Conservation (phyloP, 805 yeast species). For the Ogataea saltuana region DNA sequence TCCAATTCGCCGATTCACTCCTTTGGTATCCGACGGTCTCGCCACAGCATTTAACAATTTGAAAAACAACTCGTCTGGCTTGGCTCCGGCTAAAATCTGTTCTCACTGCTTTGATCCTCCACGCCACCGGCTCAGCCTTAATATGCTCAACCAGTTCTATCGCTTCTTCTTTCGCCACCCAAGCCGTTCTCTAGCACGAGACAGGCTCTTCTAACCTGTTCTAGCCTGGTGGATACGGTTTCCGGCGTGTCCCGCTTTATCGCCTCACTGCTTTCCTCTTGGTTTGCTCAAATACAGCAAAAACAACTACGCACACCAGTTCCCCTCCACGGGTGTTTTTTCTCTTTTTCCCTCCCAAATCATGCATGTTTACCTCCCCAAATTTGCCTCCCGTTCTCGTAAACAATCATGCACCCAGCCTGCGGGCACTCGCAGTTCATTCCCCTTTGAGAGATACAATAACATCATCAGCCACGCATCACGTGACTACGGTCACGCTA, state of each 20-base stretch:
- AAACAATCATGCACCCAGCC: background rate
- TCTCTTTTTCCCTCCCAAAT: slow-evolving; percentile 1
- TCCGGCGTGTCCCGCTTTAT: no score
- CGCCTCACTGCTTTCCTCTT: no score
- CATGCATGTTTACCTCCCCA: slow-evolving; percentile 5
- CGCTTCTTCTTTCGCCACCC: background rate
- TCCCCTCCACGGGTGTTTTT: background rate
- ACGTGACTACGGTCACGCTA: background rate
- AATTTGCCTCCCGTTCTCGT: slow-evolving; percentile 1
- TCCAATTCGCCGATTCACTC: background rate
- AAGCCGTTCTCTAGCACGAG: no score
- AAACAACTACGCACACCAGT: background rate
- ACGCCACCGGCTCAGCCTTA: slow-evolving; percentile 9
- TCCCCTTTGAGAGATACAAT: slow-evolving; percentile 4
- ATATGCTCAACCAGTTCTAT: background rate
- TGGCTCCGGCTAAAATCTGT: no score
- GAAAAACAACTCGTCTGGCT: no score
- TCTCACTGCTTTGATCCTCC: background rate
- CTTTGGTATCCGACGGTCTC: no score
- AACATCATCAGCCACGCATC: slow-evolving; percentile 1
- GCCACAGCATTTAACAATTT: no score
- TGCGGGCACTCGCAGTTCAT: slow-evolving; percentile 4
- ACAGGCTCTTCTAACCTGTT: no score
- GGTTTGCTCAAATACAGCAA: no score
- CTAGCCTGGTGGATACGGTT: no score